Evolutionary conservation across 2,329 filamentous ascomycete genomes (phyloP), one percentile per base, ranked within the genome.

Genomic region (Fusarium sp.): DNA sequence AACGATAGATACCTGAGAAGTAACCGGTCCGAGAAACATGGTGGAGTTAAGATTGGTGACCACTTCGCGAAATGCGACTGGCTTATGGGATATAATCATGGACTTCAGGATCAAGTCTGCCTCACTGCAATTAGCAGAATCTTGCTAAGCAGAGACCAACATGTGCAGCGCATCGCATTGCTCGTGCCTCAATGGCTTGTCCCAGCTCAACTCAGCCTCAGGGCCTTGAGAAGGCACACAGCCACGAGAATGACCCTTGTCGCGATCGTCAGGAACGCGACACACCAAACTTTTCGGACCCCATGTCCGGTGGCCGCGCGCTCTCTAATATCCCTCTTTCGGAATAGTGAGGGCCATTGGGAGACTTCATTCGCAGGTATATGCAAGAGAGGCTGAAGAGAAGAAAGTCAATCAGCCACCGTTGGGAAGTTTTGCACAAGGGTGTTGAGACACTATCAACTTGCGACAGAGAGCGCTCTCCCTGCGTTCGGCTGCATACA

Each of bases 241-340:
- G 44, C 45, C 38, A 56, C 56, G 39, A 40, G n/a, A 47, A 43
- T 21, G 34, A 70, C 64, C 72, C 69, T 62, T 65, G 72, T 67
- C 61, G 26, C 55, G 73, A 75, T 75, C 73, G 67, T 71, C 72
- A 74, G 72, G 72, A 73, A 74, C 72, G 64, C 55, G 59, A 53
- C 68, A 56, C 66, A 71, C 71, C 70, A 72, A 62, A 55, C 54
- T 50, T 53, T 55, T 26, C 55, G 40, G 62, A 47, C 54, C 52
- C 46, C 47, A 52, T 49, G 46, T 51, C 54, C 47, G 34, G 36
- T 58, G 60, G 45, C 55, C 33, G 51, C 39, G 51, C 36, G 24
- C 24, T 55, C 14, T 62, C 53, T 58, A 52, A 63, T 66, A 62
- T 65, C 62, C 62, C 61, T 60, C 24, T 57, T 56, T 56, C 43